phyloP scores from a whole-genome alignment of 768 basidiomycete species.

The Psilocybe tampanensis region DNA sequence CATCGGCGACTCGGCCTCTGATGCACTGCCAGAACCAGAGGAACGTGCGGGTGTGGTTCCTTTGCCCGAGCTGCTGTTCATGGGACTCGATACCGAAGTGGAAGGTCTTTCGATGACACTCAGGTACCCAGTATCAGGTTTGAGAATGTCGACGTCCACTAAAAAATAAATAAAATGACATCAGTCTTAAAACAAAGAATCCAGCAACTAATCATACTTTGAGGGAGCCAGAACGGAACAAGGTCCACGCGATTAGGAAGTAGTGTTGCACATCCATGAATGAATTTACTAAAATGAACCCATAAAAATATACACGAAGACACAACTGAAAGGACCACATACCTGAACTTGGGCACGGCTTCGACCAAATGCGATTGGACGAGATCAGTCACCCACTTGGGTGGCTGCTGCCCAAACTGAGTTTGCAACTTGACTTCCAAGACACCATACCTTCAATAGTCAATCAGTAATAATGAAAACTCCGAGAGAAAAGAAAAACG shows the following conservation, averaged over 20 bases:
- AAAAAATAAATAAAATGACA: neutral
- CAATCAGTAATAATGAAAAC: neutral
- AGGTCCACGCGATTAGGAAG: conserved; percentile 92
- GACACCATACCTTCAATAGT: conserved; percentile 71
- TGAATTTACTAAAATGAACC: conserved; percentile 70
- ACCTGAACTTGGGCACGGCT: conserved; percentile 97
- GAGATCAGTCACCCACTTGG: conserved; percentile 95
- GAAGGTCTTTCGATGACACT: conserved; percentile 76
- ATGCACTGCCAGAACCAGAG: conserved; percentile 6
- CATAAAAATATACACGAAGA: neutral
- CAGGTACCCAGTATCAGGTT: conserved; percentile 82
- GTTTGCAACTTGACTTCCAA: conserved; percentile 98
- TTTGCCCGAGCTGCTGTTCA: conserved; percentile 43
- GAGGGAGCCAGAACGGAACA: conserved; percentile 98
- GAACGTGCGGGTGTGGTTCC: conserved; percentile 19
- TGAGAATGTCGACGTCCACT: conserved; percentile 97
- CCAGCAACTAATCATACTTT: conserved; percentile 54
- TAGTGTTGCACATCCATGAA: conserved; percentile 94
- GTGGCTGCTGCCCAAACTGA: conserved; percentile 93
- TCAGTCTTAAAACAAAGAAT: neutral
- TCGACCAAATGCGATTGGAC: conserved; percentile 95
- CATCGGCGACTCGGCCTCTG: conserved; percentile 45
- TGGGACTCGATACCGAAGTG: conserved; percentile 32
- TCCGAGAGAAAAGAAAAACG: conserved; percentile 16
- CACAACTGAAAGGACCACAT: conserved; percentile 23